phyloP scores from a whole-genome alignment of 2,329 filamentous ascomycete species.

The Trichoderma aggressivum region DNA sequence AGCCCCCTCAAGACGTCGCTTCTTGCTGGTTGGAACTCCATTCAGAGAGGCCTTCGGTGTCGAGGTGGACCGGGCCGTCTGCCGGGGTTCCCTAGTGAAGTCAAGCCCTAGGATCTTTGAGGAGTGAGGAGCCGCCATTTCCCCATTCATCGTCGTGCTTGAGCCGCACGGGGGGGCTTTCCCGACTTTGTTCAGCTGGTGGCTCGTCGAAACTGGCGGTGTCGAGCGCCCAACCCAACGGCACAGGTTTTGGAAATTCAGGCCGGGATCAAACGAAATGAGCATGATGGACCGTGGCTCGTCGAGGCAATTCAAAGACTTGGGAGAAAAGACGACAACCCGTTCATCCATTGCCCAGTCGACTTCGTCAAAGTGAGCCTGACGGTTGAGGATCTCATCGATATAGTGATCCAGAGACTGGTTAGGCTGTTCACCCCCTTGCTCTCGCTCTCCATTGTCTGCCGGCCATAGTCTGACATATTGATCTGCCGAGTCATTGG shows the following conservation, averaged over 20 bases:
- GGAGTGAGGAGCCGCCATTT: neutral
- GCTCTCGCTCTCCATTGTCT: slow-evolving; percentile 1
- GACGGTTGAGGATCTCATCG: slow-evolving; percentile 36
- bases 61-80: neutral
- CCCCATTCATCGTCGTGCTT: neutral
- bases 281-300: slow-evolving; percentile 25
- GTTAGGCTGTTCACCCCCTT: neutral
- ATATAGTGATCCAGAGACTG: slow-evolving; percentile 25
- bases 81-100: neutral
- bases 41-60: neutral
- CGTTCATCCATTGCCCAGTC: slow-evolving; percentile 46
- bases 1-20: neutral
- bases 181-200: neutral
- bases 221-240: slow-evolving; percentile 11
- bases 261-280: slow-evolving; percentile 31
- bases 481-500: neutral
- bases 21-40: neutral
- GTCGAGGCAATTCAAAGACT: slow-evolving; percentile 16
- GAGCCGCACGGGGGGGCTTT: neutral
- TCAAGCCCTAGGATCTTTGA: slow-evolving; percentile 6
- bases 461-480: slow-evolving; percentile 27
- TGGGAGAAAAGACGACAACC: slow-evolving; percentile 43
- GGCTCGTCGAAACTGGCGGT: neutral
- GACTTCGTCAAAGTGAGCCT: slow-evolving; percentile 33
- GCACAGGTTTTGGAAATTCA: slow-evolving; percentile 25